A percentile compares a stretch with the other conserved stretches of the same genome.
These are phyloP conservation scores for Leishmania martiniquensis DNA, from an alignment of 208 protist genomes.

Conservation along the genomic window DNA sequence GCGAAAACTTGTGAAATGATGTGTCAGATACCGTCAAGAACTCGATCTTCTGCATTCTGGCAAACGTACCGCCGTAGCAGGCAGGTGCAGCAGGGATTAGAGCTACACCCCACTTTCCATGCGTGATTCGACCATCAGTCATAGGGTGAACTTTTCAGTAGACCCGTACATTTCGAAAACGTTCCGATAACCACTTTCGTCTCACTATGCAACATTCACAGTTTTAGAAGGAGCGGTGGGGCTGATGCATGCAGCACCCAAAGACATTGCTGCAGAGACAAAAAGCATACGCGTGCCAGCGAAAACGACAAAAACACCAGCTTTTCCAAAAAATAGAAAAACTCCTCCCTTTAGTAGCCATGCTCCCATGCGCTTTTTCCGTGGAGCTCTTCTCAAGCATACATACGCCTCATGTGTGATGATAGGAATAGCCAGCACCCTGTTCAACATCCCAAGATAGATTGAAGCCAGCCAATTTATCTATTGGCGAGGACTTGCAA, in stretches of 20 bases:
- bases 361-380: background rate
- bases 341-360: background rate
- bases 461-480: no score
- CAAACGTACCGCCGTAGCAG: background rate
- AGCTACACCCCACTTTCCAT: conserved; percentile 33
- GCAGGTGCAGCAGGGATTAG: conserved; percentile 34
- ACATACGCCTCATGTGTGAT: no score
- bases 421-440: no score
- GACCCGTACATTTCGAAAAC: conserved; percentile 46
- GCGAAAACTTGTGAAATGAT: conserved; percentile 69
- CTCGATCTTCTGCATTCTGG: conserved; percentile 25
- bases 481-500: background rate
- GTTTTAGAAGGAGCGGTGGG: conserved; percentile 54
- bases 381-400: no score
- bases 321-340: background rate
- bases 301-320: background rate
- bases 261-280: background rate
- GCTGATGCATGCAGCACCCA: conserved; percentile 46
- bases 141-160: conserved; percentile 30
- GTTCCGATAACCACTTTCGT: conserved; percentile 20
- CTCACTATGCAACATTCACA: conserved; percentile 36
- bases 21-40: conserved; percentile 45
- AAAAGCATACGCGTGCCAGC: background rate
- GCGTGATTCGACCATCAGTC: conserved; percentile 38
- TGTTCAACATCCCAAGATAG: no score